Base-by-base conservation (phyloP, 352 stramenopile species). In the Phytophthora cactorum region DNA sequence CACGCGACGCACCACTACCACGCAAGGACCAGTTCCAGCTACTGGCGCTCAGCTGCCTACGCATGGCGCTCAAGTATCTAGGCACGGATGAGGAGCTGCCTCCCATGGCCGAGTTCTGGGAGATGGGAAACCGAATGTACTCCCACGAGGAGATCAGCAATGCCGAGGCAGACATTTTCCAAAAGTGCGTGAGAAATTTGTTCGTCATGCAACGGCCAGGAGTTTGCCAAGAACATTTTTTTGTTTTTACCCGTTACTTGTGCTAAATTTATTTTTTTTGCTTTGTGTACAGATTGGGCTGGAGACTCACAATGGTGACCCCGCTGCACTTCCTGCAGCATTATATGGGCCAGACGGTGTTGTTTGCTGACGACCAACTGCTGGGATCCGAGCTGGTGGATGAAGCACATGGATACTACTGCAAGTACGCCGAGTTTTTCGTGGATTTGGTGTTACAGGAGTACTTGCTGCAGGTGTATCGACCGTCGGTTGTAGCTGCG, bases 371-470 rank as follows among this genome's bases (percentile, higher is more conserved):
- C 66, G 88, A 96, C 57, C 75, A 81, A 66, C 74, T 96, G 61
- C 76, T 95, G 43, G 81, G 84, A 68, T 73, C 77, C 1, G 82
- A 88, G 36, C 74, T 96, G 5, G 81, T 90, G 46, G 82, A 93
- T 61, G 84, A 95, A 68, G 82, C 86, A 44, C 75, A 88, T 63
- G 78, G 78, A 49, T 94, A 95, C 58, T 93, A 91, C 64, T 75
- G 76, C 72, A 94, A 94, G 51, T 94, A 95, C 71, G 83, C 86
- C 64, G 88, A 95, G 56, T 94, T 94, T 59, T 91, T 96, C 27
- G 82, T 90, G 36, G 86, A 96, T 50, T 74, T 96, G n/a, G 90
- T 84, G 46, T 66, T 96, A 27, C 84, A 93, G 69, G 89, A 95
- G 63, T 93, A 95, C 68, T 72, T 82, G 54, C 85, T 96, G 49